Conservation (phyloP, 768 basidiomycete genomes). For the Macrocybe gigantea region DNA sequence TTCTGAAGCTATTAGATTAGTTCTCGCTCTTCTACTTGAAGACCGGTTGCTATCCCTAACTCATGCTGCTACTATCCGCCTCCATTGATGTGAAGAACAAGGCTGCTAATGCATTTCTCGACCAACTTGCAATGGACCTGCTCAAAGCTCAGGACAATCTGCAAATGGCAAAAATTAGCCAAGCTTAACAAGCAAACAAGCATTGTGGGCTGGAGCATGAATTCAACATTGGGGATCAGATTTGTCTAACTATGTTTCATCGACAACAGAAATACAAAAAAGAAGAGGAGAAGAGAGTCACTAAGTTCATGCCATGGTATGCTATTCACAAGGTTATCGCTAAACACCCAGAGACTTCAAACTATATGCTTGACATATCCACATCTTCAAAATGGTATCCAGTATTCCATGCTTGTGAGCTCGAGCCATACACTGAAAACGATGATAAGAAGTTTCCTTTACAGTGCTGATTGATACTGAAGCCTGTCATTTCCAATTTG, state of each 20-base stretch:
- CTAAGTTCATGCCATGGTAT: constrained; percentile 31
- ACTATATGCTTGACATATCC: constrained; percentile 19
- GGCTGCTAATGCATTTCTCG: not conserved
- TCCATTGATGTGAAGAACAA: too few relatives aligned
- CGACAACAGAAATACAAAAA: constrained; percentile 15
- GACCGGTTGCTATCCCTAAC: constrained; percentile 12
- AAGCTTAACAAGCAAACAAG: not conserved
- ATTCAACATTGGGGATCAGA: too few relatives aligned
- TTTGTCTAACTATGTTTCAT: constrained; percentile 22
- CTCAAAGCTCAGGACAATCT: not conserved
- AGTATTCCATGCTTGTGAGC: not conserved
- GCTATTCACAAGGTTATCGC: constrained; percentile 16
- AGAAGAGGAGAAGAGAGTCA: constrained; percentile 17
- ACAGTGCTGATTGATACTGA: not conserved
- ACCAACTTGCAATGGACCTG: not conserved
- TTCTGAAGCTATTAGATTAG: too few relatives aligned
- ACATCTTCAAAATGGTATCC: not conserved
- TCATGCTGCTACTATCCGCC: too few relatives aligned
- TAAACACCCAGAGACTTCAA: constrained; percentile 12
- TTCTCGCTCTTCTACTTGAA: constrained; percentile 28
- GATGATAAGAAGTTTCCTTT: not conserved
- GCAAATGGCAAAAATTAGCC: not conserved
- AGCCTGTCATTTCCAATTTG: not conserved
- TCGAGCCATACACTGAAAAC: not conserved
- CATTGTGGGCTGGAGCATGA: too few relatives aligned